Evolutionary conservation across 148 eudicot species (phyloP).

Genomic region (Rheum nobile): DNA sequence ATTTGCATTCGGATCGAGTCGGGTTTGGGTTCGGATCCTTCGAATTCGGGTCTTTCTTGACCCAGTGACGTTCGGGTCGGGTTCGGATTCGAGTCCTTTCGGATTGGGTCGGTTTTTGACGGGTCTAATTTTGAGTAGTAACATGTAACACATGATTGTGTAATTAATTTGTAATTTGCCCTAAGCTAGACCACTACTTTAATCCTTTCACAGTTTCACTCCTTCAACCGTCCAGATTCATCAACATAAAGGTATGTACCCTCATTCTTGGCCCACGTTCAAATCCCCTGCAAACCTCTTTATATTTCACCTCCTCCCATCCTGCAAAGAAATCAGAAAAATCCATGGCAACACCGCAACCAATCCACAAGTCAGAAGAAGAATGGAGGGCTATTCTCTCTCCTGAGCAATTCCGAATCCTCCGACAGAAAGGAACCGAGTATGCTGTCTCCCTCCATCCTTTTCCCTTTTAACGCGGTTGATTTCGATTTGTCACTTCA

Average conservation of each 20-base stretch:
- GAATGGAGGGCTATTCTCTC: conserved; percentile 92
- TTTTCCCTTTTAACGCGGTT: not conserved
- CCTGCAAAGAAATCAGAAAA: not conserved
- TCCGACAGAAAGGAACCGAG: conserved; percentile 93
- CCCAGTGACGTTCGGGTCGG: too few relatives aligned
- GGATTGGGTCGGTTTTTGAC: too few relatives aligned
- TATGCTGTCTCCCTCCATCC: conserved; percentile 16
- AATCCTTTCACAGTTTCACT: not conserved
- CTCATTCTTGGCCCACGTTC: not conserved
- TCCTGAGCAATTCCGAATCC: conserved; percentile 81
- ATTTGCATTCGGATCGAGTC: too few relatives aligned
- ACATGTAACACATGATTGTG: too few relatives aligned
- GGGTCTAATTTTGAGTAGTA: too few relatives aligned
- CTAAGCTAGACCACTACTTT: too few relatives aligned
- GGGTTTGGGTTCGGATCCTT: too few relatives aligned
- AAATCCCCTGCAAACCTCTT: not conserved
- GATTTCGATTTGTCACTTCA: not conserved
- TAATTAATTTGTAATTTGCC: too few relatives aligned
- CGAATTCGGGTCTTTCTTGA: too few relatives aligned
- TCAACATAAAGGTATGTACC: not conserved
- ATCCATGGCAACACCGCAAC: conserved; percentile 42
- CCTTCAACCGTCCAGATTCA: not conserved
- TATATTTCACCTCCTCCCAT: not conserved
- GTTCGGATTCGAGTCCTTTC: too few relatives aligned
- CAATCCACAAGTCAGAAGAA: conserved; percentile 77